Percentiles rank a stretch among this genome's conserved stretches.
These are phyloP conservation scores for Cymbopogon flexuosus DNA, from an alignment of 202 grass and related monocot species.

Conservation along the genomic window DNA sequence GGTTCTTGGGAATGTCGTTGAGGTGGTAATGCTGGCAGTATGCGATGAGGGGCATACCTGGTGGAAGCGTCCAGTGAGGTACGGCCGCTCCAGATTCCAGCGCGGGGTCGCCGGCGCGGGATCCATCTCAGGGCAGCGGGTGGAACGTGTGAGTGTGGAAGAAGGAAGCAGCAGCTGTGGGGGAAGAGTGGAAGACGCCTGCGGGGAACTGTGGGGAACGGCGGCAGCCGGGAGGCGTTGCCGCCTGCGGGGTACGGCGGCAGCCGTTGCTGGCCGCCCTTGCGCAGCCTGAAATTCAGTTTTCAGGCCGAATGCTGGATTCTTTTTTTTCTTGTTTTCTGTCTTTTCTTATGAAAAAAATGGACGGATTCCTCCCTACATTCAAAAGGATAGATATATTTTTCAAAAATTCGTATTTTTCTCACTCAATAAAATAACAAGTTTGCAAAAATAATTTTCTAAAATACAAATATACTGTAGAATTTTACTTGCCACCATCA, in stretches of 20 bases:
- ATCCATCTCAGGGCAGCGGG: constrained; percentile 36
- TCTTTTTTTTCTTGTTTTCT: not conserved
- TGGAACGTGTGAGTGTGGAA: not conserved
- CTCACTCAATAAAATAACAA: too few relatives aligned
- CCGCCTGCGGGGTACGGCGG: not conserved
- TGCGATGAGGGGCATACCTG: constrained; percentile 46
- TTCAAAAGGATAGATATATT: too few relatives aligned
- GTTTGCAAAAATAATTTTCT: too few relatives aligned
- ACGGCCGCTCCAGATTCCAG: constrained; percentile 87
- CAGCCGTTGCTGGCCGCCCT: not conserved
- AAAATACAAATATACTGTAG: too few relatives aligned
- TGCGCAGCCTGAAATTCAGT: not conserved
- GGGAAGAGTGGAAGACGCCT: too few relatives aligned
- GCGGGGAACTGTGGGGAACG: too few relatives aligned
- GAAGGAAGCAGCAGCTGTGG: constrained; percentile 10
- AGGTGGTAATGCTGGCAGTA: not conserved
- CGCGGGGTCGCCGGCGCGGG: constrained; percentile 58
- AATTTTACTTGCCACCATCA: too few relatives aligned
- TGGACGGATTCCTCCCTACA: not conserved
- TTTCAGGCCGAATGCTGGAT: not conserved
- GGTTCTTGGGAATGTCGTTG: not conserved
- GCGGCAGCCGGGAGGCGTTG: not conserved
- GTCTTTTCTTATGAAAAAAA: not conserved
- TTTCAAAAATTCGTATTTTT: too few relatives aligned
- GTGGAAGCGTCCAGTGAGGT: constrained; percentile 84